These are phyloP conservation scores for Telfairia occidentalis DNA, from an alignment of 331 rosid genomes.

Conservation along the genomic window DNA sequence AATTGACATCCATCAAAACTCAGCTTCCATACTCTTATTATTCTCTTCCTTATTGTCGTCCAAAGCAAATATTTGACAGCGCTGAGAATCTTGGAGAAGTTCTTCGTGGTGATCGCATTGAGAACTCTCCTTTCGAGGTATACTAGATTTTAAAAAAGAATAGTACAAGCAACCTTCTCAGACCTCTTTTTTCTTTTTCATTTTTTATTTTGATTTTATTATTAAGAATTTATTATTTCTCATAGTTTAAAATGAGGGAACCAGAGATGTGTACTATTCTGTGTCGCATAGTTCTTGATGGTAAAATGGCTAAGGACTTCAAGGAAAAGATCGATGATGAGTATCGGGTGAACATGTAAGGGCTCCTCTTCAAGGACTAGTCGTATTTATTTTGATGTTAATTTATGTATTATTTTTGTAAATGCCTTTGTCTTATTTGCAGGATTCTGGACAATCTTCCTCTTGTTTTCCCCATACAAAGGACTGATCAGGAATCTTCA, in stretches of 20 bases:
- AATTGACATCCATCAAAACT: conserved; percentile 76
- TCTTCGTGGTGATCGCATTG: conserved; percentile 89
- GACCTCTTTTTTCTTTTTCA: conserved; percentile 7
- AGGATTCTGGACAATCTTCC: conserved; percentile 98
- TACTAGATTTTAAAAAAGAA: conserved; percentile 14
- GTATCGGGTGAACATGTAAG: conserved; percentile 87
- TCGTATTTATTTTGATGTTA: background rate
- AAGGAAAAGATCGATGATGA: conserved; percentile 87
- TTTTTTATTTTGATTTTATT: conserved; percentile 7
- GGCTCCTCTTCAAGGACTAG: background rate
- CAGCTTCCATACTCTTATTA: conserved; percentile 85
- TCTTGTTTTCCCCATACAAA: conserved; percentile 68
- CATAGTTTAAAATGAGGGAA: conserved; percentile 89
- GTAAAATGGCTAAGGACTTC: conserved; percentile 51
- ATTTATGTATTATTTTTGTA: background rate
- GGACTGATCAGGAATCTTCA: conserved; percentile 73
- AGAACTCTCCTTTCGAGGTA: conserved; percentile 86
- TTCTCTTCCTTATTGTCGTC: conserved; percentile 72
- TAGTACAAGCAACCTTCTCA: background rate
- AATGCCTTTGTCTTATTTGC: background rate
- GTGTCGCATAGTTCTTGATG: conserved; percentile 51
- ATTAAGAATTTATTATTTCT: conserved; percentile 15
- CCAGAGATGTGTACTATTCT: conserved; percentile 73
- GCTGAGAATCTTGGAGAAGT: conserved; percentile 98
- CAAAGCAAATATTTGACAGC: conserved; percentile 59